Conservation (phyloP, 2,329 filamentous ascomycete species). For the Colletotrichum coccodes region DNA sequence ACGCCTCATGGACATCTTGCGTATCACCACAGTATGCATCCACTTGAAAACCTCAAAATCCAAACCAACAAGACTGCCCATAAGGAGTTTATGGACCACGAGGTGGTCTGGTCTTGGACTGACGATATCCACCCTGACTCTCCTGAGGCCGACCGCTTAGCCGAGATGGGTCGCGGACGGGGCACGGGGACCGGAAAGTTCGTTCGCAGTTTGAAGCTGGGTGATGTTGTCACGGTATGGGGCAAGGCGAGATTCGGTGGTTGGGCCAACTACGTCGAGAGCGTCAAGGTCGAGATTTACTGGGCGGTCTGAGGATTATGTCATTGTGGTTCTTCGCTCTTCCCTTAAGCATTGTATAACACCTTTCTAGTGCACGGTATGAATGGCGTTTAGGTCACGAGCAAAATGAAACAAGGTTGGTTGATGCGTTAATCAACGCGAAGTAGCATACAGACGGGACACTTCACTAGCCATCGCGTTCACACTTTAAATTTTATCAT, state of each 20-base stretch:
- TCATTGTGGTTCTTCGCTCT: too few relatives aligned
- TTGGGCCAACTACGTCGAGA: conserved; percentile 64
- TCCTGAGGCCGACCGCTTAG: conserved; percentile 48
- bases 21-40: conserved; percentile 51
- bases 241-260: conserved; percentile 64
- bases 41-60: conserved; percentile 52
- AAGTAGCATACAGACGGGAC: too few relatives aligned
- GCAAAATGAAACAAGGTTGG: background rate
- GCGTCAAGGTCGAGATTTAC: conserved; percentile 65
- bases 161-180: conserved; percentile 57
- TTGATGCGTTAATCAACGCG: too few relatives aligned
- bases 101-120: conserved; percentile 62
- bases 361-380: background rate
- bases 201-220: conserved; percentile 64
- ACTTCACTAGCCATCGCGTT: too few relatives aligned
- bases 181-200: conserved; percentile 64
- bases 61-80: conserved; percentile 57
- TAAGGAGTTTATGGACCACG: conserved; percentile 49
- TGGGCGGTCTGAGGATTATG: conserved; percentile 57
- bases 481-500: too few relatives aligned
- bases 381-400: background rate
- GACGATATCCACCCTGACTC: conserved; percentile 59
- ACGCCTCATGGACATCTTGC: conserved; percentile 33
- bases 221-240: conserved; percentile 72
- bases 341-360: background rate